phyloP scores from a whole-genome alignment of 768 basidiomycete species.

The Cystofilobasidium bisporidii region DNA sequence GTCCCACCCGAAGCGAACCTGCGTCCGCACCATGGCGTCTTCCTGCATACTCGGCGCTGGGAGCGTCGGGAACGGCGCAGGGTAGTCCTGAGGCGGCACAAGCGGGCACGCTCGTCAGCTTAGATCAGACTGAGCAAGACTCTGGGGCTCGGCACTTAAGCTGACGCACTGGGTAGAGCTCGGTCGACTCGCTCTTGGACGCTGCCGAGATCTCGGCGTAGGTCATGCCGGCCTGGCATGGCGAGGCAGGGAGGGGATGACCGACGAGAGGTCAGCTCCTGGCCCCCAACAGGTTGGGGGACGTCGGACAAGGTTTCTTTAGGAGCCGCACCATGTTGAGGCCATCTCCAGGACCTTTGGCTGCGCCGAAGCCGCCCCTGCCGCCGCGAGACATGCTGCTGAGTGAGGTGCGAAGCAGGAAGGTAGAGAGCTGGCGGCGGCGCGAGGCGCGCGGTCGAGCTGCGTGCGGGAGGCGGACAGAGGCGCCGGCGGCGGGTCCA shows the following conservation, averaged over 20 bases:
- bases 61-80: conserved; percentile 17
- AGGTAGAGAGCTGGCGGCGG: background rate
- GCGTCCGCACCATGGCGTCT: conserved; percentile 12
- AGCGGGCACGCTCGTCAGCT: background rate
- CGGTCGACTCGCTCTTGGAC: conserved; percentile 14
- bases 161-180: conserved; percentile 22
- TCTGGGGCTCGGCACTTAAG: background rate
- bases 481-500: too few relatives aligned
- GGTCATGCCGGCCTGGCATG: conserved; percentile 23
- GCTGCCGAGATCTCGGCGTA: conserved; percentile 26
- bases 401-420: background rate
- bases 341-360: conserved; percentile 20
- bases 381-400: conserved; percentile 18
- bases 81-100: conserved; percentile 7
- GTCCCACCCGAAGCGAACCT: conserved; percentile 23
- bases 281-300: too few relatives aligned
- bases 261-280: background rate
- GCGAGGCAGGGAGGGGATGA: background rate
- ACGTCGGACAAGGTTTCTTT: background rate
- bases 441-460: background rate
- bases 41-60: conserved; percentile 15
- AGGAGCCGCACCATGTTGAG: conserved; percentile 21
- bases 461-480: too few relatives aligned
- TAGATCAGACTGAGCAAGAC: background rate
- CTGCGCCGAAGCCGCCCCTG: conserved; percentile 12